A percentile compares a stretch with the other conserved stretches of the same genome.
Conservation (phyloP, 2,329 filamentous ascomycete species). For the Exutisphaerella laricina region DNA sequence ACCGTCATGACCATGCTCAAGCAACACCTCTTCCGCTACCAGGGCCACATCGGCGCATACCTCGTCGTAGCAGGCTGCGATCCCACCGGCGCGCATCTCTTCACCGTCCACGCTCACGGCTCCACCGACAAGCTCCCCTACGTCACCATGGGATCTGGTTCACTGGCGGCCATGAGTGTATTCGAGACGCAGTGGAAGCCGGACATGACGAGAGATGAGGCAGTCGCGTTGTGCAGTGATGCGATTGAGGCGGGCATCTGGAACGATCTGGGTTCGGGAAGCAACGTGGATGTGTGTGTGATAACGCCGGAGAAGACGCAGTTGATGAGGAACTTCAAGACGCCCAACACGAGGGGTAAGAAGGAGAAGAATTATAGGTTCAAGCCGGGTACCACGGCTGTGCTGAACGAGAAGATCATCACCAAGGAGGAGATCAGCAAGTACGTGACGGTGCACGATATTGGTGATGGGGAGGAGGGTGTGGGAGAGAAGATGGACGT, state of each 20-base stretch:
- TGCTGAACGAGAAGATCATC: conserved; percentile 93
- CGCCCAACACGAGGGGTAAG: conserved; percentile 80
- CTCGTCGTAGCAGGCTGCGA: conserved; percentile 95
- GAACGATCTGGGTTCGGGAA: conserved; percentile 95
- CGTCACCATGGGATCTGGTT: conserved; percentile 97
- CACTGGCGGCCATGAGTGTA: conserved; percentile 92
- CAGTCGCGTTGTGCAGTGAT: conserved; percentile 74
- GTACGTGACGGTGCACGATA: conserved; percentile 85
- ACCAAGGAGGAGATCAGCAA: conserved; percentile 89
- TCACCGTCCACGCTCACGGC: conserved; percentile 97
- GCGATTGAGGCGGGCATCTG: conserved; percentile 96
- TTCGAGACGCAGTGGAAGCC: conserved; percentile 96
- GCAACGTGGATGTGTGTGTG: conserved; percentile 93
- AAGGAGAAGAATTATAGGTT: conserved; percentile 96
- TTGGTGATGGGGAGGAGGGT: conserved; percentile 58
- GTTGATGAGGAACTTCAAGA: conserved; percentile 85
- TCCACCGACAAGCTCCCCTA: conserved; percentile 98
- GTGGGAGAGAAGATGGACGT: conserved; percentile 62
- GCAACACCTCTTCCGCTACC: conserved; percentile 98
- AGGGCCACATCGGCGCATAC: conserved; percentile 96
- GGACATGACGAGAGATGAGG: conserved; percentile 68
- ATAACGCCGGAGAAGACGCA: conserved; percentile 96
- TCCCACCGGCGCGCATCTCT: conserved; percentile 89
- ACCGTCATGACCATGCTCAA: conserved; percentile 99
- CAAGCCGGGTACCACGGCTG: conserved; percentile 84